phyloP scores from a whole-genome alignment of 139 green algal genomes.

The Pleodorina starrii region DNA sequence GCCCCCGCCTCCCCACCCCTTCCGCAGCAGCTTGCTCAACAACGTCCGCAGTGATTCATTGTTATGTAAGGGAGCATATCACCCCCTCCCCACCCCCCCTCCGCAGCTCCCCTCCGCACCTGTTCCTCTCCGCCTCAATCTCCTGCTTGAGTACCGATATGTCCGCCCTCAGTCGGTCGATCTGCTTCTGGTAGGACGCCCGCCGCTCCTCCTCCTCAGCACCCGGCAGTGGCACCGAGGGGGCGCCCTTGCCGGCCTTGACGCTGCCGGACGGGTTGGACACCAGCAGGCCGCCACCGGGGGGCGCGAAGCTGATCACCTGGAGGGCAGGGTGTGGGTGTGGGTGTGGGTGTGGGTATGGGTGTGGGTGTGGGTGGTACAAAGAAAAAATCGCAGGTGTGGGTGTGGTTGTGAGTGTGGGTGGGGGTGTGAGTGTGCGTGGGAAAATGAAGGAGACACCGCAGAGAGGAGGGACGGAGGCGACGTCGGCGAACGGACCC shows the following conservation, averaged over 20 bases:
- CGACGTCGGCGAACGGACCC: too few relatives aligned
- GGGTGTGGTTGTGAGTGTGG: too few relatives aligned
- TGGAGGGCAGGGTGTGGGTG: conserved; percentile 6
- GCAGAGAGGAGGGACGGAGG: too few relatives aligned
- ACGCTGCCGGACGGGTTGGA: not conserved
- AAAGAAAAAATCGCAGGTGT: too few relatives aligned
- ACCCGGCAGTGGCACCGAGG: not conserved
- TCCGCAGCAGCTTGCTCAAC: too few relatives aligned
- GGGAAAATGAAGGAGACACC: too few relatives aligned
- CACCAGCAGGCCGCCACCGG: conserved; percentile 54
- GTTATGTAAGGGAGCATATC: too few relatives aligned
- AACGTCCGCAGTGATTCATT: too few relatives aligned
- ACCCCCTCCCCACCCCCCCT: too few relatives aligned
- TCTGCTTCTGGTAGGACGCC: conserved; percentile 52
- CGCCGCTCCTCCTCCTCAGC: conserved; percentile 59
- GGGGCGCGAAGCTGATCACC: conserved; percentile 57
- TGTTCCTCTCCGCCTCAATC: conserved; percentile 61
- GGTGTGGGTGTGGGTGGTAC: not conserved
- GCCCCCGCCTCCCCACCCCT: too few relatives aligned
- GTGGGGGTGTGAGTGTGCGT: not conserved
- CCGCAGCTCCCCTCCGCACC: too few relatives aligned
- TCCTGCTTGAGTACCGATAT: conserved; percentile 62
- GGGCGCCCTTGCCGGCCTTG: not conserved
- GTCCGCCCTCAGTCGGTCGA: conserved; percentile 62
- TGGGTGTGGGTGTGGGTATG: too few relatives aligned